phyloP scores from a whole-genome alignment of 352 stramenopile species.

The Pythium aquatile region DNA sequence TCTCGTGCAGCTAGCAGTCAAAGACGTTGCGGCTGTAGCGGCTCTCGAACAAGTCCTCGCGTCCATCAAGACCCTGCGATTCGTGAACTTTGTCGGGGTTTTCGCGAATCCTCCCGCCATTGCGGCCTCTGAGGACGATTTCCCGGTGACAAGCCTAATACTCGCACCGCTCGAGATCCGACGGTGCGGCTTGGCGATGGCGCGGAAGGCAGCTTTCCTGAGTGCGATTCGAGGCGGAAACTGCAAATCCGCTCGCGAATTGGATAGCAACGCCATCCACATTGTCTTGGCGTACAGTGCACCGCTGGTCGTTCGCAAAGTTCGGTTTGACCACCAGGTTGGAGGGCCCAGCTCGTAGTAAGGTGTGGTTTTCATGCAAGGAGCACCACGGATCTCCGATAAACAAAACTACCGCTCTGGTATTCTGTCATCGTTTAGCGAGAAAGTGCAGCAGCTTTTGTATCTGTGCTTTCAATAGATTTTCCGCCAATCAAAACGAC shows the following conservation, averaged over 20 bases:
- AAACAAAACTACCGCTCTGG: too few relatives aligned
- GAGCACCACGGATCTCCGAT: too few relatives aligned
- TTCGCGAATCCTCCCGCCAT: not conserved
- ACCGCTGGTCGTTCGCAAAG: not conserved
- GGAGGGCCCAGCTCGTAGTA: too few relatives aligned
- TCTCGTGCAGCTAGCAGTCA: too few relatives aligned
- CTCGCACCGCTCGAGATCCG: not conserved
- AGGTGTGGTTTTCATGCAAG: too few relatives aligned
- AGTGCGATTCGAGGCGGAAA: not conserved
- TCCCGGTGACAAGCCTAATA: not conserved
- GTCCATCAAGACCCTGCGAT: not conserved
- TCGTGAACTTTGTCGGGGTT: not conserved
- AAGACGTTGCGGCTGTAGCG: not conserved
- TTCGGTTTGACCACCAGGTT: not conserved
- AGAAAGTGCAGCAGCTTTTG: too few relatives aligned
- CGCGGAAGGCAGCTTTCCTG: not conserved
- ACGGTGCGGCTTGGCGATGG: not conserved
- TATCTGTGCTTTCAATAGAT: too few relatives aligned
- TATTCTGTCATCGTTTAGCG: too few relatives aligned
- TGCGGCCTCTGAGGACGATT: not conserved
- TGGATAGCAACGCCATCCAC: not conserved
- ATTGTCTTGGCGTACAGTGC: not conserved
- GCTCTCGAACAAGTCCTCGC: not conserved
- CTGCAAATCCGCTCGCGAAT: not conserved
- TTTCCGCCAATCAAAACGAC: too few relatives aligned